Evolutionary conservation across 352 stramenopile species (phyloP).

Genomic region (Pythium chondricola): DNA sequence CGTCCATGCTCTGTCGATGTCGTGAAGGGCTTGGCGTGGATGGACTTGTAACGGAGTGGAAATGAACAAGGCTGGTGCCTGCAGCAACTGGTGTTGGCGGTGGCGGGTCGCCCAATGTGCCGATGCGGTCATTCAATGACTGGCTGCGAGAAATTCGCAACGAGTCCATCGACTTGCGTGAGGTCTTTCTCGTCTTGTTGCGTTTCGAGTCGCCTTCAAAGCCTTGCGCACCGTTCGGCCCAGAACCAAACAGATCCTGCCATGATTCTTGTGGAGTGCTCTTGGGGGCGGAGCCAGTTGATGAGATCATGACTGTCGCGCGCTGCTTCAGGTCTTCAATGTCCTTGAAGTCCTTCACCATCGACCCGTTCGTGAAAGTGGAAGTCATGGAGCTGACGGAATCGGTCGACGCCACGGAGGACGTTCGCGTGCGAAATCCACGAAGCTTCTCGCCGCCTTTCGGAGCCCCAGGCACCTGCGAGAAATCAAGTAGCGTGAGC

Average conservation of each 20-base stretch:
- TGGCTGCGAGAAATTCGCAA: conserved; percentile 47
- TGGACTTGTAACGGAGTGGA: conserved; percentile 1
- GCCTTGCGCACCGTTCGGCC: not conserved
- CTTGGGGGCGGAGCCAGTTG: not conserved
- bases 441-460: conserved; percentile 25
- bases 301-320: conserved; percentile 33
- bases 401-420: conserved; percentile 20
- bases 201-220: conserved; percentile 32
- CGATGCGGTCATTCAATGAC: conserved; percentile 48
- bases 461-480: conserved; percentile 24
- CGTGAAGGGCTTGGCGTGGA: not conserved
- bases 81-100: too few relatives aligned
- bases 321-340: conserved; percentile 70
- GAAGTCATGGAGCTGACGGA: conserved; percentile 37
- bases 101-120: conserved; percentile 34
- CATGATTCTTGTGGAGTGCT: conserved; percentile 44
- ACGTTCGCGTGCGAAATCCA: conserved; percentile 22
- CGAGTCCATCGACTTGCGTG: conserved; percentile 65
- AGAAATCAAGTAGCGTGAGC: conserved; percentile 59
- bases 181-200: conserved; percentile 56
- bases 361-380: conserved; percentile 22
- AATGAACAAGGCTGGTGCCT: too few relatives aligned
- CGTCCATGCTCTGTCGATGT: conserved; percentile 13
- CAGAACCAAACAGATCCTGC: conserved; percentile 61
- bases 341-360: conserved; percentile 12